Evolutionary conservation across 208 protist genomes (phyloP).

Genomic region (Trypanosomatidae sp.): DNA sequence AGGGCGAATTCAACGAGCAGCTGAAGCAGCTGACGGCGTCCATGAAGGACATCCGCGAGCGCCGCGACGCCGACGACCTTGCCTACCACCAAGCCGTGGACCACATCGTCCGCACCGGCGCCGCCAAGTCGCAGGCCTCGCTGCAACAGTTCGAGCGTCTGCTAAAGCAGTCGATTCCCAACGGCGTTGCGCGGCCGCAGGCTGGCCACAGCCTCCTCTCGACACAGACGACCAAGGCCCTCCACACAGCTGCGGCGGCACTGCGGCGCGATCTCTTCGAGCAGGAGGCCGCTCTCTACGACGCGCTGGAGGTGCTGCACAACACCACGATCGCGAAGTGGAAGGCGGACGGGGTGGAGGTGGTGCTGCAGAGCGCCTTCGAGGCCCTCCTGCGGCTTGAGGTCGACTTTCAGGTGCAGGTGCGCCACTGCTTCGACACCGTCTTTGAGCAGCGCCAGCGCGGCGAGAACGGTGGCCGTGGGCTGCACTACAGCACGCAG

Average conservation of each 20-base stretch:
- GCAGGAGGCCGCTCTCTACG: conserved; percentile 74
- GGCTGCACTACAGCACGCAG: conserved; percentile 15
- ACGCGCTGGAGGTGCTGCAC: conserved; percentile 66
- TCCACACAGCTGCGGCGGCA: conserved; percentile 35
- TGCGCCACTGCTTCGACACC: conserved; percentile 70
- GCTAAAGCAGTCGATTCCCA: conserved; percentile 54
- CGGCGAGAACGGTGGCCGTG: conserved; percentile 21
- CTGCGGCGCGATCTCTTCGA: conserved; percentile 65
- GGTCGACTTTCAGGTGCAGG: conserved; percentile 63
- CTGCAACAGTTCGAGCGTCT: conserved; percentile 66
- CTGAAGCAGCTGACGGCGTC: conserved; percentile 71
- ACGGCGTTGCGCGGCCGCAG: conserved; percentile 16
- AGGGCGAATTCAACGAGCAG: conserved; percentile 83
- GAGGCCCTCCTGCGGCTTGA: conserved; percentile 76
- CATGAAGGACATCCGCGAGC: conserved; percentile 69
- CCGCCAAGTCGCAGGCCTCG: conserved; percentile 35
- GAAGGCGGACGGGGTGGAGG: conserved; percentile 74
- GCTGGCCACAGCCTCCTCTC: neutral
- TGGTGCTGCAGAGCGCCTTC: conserved; percentile 75
- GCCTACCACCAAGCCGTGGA: conserved; percentile 39
- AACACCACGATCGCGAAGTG: conserved; percentile 67
- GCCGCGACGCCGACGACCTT: conserved; percentile 61
- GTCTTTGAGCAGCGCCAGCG: conserved; percentile 72
- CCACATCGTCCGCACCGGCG: conserved; percentile 41
- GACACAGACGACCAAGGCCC: conserved; percentile 10